Base-by-base conservation (phyloP, 176 grass and related monocot genomes). In the Urochloa ruziziensis region DNA sequence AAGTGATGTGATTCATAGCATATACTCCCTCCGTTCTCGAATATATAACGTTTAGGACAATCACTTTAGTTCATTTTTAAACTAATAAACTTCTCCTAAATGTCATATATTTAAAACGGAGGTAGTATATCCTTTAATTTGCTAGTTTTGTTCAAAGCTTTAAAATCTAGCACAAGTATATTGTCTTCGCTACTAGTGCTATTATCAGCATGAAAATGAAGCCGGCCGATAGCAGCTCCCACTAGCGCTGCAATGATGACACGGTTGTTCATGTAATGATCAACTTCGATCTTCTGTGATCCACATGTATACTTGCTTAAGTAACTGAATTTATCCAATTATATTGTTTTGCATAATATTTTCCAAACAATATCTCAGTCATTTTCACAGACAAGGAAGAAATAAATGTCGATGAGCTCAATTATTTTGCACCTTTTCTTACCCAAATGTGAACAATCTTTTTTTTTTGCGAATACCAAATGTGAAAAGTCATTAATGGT, bases 191-290 rank as follows among this genome's bases (percentile, higher is more conserved):
- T 18, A 1, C n/a, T 7, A 25, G 36, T 39, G 3, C n/a, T 7
- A 25, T 51, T 39, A 84, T 75, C 70, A 84, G 39, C 59, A 4
- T 13, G 56, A 53, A 9, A 74, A 53, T 65, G 59, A 84, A 54
- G 27, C 12, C 11, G 59, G 25, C 11, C 24, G 70, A 83, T 52
- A 75, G 81, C 81, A 63, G 63, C 59, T 65, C 74, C 70, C 70
- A 66, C 82, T 37, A 30, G 16, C 58, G 21, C 33, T 54, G 82
- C 82, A 84, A 84, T 84, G 57, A 84, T 84, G 64, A 29, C 82
- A 32, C 56, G 73, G 86, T 70, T 32, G 63, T 77, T 88, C 62
- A 72, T 60, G 62, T 39, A 82, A 88, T 52, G n/a, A 88, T 88
- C 19, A 34, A 40, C 40, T 71, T 35, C 13, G 42, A 88, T 88